These are phyloP conservation scores for Aspergillus conjunctus DNA, from an alignment of 495 filamentous ascomycete species.

Conservation along the genomic window DNA sequence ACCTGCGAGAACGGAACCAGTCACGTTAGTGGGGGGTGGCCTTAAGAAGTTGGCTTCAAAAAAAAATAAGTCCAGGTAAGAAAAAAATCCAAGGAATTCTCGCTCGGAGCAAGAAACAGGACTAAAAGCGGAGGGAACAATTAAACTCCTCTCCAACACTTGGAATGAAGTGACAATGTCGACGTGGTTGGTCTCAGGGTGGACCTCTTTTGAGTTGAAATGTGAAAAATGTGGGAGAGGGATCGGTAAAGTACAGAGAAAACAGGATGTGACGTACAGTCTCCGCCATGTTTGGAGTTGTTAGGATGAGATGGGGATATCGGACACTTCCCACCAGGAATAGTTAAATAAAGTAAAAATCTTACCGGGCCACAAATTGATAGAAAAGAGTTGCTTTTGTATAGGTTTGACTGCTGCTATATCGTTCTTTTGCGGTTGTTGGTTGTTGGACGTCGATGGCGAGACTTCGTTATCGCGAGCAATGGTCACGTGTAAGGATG, in stretches of 20 bases:
- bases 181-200: slow-evolving; percentile 23
- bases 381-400: slow-evolving; percentile 4
- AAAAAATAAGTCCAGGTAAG: slow-evolving; percentile 11
- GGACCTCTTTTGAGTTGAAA: slow-evolving; percentile 26
- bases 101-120: slow-evolving; percentile 1
- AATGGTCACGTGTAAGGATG: slow-evolving; percentile 18
- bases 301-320: neutral
- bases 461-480: slow-evolving; percentile 42
- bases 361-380: slow-evolving; percentile 12
- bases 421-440: slow-evolving; percentile 9
- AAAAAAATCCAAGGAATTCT: slow-evolving; percentile 13
- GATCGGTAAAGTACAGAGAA: slow-evolving; percentile 47
- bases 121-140: neutral
- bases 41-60: neutral
- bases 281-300: slow-evolving; percentile 41
- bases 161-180: slow-evolving; percentile 12
- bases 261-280: slow-evolving; percentile 56
- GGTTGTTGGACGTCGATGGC: slow-evolving; percentile 29
- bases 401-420: slow-evolving; percentile 12
- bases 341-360: slow-evolving; percentile 9
- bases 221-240: slow-evolving; percentile 50
- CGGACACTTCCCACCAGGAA: neutral
- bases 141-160: neutral
- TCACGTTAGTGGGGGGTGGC: slow-evolving; percentile 24
- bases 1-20: slow-evolving; percentile 25